A percentile compares a stretch with the other conserved stretches of the same genome.
Conservation (phyloP, 192 early-diverging fungal genomes). For the Coemansia sp. region DNA sequence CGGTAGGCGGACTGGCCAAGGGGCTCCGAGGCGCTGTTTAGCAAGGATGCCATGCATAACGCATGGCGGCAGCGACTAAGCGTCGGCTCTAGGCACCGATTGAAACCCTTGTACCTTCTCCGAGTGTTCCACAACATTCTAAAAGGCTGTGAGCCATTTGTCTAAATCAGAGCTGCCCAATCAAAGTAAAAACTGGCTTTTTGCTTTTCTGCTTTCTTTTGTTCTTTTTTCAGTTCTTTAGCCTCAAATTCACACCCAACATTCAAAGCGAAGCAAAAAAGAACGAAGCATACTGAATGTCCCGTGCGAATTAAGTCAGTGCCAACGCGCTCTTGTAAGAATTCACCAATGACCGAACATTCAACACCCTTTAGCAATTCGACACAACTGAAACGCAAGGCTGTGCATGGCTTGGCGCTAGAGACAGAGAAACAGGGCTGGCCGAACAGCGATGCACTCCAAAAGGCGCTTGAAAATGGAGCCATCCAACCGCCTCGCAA, state of each 20-base stretch:
- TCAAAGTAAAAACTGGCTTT: neutral
- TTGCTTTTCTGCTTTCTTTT: neutral
- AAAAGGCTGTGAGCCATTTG: neutral
- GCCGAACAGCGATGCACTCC: neutral
- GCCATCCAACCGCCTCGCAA: neutral
- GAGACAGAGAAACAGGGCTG: neutral
- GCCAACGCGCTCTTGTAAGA: neutral
- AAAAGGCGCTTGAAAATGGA: neutral
- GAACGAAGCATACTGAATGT: neutral
- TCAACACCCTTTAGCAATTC: neutral
- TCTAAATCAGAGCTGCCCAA: neutral
- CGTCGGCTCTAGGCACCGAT: neutral
- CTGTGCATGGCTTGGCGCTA: neutral
- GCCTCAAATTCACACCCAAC: neutral
- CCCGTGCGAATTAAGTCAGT: neutral
- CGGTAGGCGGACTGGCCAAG: neutral
- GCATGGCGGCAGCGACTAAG: neutral
- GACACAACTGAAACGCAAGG: neutral
- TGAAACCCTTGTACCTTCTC: neutral
- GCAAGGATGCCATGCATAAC: neutral
- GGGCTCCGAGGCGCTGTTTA: neutral
- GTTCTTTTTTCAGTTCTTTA: neutral
- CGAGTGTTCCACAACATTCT: neutral
- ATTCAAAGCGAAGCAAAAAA: neutral
- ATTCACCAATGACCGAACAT: neutral